Evolutionary conservation across 495 filamentous ascomycete species (phyloP).

Genomic region (Jackrogersella minutella): DNA sequence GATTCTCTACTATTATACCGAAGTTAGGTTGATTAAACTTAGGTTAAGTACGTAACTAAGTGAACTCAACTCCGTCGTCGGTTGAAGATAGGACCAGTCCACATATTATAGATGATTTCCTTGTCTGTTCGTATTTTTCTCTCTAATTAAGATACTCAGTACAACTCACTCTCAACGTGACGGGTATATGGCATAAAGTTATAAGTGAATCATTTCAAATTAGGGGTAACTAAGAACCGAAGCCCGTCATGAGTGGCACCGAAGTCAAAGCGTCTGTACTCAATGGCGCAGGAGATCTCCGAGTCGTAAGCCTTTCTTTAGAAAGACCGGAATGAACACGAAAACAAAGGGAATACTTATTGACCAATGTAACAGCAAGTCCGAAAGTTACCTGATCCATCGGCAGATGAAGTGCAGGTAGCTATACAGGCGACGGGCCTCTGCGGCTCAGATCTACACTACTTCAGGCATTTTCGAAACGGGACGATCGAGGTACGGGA

Average conservation of each 20-base stretch:
- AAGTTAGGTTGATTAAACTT: background rate
- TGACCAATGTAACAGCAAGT: conserved; percentile 52
- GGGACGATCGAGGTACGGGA: conserved; percentile 70
- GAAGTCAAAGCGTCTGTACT: conserved; percentile 70
- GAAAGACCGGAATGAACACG: background rate
- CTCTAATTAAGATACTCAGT: too few relatives aligned
- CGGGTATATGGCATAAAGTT: too few relatives aligned
- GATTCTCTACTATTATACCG: background rate
- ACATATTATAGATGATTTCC: too few relatives aligned
- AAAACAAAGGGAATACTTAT: background rate
- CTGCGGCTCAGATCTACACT: conserved; percentile 75
- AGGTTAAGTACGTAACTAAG: conserved; percentile 1
- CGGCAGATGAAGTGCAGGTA: conserved; percentile 63
- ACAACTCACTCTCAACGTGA: too few relatives aligned
- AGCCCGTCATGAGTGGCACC: conserved; percentile 26
- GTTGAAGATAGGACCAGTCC: background rate
- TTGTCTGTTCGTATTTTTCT: background rate
- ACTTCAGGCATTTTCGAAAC: conserved; percentile 72
- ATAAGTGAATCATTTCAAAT: background rate
- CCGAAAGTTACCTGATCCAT: conserved; percentile 52
- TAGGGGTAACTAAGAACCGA: background rate
- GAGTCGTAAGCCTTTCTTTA: conserved; percentile 58
- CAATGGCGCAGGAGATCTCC: conserved; percentile 72
- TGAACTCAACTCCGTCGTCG: conserved; percentile 19
- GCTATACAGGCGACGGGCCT: conserved; percentile 67